phyloP scores from a whole-genome alignment of 257 asterid species.

The Solanum pennellii region DNA sequence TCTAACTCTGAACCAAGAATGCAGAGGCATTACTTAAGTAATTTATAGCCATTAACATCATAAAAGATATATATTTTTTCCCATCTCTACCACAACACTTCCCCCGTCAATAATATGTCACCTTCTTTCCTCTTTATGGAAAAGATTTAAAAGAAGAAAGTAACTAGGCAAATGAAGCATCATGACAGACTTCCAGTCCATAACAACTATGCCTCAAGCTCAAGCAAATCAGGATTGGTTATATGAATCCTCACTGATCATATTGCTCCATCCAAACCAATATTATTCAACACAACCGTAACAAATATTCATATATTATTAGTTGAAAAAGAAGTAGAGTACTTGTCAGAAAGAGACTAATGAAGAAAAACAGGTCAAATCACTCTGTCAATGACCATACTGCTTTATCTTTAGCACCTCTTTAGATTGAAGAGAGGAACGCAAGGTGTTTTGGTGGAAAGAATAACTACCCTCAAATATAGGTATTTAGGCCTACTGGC shows the following conservation, averaged over 20 bases:
- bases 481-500: background rate
- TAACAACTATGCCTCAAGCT: background rate
- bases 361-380: background rate
- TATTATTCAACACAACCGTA: background rate
- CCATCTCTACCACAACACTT: background rate
- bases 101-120: background rate
- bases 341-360: background rate
- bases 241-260: background rate
- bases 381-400: background rate
- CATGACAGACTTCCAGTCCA: background rate
- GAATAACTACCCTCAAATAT: background rate
- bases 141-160: background rate
- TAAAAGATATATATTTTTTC: background rate
- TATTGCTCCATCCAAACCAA: background rate
- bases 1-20: conserved; percentile 26
- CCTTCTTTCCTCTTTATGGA: background rate
- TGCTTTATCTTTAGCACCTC: background rate
- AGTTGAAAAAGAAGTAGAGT: background rate
- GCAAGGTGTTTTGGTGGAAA: background rate
- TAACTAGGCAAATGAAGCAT: background rate
- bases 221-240: background rate
- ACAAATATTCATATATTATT: background rate
- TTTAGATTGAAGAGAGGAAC: background rate
- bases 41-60: background rate
- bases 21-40: conserved; percentile 1